Evolutionary conservation across 345 rosid genomes (phyloP), one percentile per base, ranked within the genome.

Genomic region (Nasturtium officinale): DNA sequence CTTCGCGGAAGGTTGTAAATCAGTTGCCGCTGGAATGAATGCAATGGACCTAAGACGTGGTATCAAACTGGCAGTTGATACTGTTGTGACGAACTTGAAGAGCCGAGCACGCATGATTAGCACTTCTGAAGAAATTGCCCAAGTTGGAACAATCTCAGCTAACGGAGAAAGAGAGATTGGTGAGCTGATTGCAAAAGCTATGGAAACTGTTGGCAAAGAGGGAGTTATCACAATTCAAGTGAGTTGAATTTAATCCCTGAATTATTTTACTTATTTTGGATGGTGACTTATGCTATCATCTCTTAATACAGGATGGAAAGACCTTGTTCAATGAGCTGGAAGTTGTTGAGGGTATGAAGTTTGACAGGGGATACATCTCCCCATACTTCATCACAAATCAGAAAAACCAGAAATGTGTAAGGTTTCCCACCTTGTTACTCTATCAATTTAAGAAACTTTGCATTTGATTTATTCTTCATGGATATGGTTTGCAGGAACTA

Each of bases 141-240:
- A 89, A 88, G 99, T 96, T 78, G 99, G 99, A 61, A 96, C 98
- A 23, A 92, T 92, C 63, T 96, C 99, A 20, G 88, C 99, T 43
- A 96, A 96, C 82, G 99, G 99, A 11, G 99, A 96, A 69, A 86
- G 96, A 46, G 99, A 96, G 79, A 96, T 96, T 62, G 99, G 99
- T 32, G 98, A 96, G 65, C 71, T 96, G 60, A 96, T 96, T 55
- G 99, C 99, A n/a, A 92, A 92, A 71, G 99, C 99, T 25, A 96
- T 96, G 95, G 99, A 96, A 78, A 92, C 90, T 74, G 99, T 92
- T 4, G 99, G 99, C 71, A 96, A 96, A 78, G 99, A 96, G 82
- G 99, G 99, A 75, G 99, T 96, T 8, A 96, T 96, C 71, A 92
- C 96, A 25, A 92, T 96, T 62, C 89, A 87, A 58, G 99, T 96